Base-by-base conservation (phyloP, 1,139 yeast genomes). In the Protomyces macrosporus region DNA sequence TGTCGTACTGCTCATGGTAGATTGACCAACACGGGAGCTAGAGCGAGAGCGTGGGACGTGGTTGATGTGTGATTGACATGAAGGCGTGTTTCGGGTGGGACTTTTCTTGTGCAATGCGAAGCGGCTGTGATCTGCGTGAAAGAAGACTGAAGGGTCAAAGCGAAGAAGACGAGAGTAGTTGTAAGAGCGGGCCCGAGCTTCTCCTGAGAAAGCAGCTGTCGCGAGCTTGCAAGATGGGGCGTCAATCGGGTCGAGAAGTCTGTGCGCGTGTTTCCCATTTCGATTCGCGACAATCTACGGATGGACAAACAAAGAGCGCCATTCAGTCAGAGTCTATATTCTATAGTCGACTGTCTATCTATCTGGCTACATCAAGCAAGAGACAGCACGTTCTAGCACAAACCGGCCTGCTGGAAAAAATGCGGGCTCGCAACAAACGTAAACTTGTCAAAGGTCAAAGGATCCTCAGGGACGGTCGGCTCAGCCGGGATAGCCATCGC, bases 371-470 rank as follows among this genome's bases (percentile, higher is more conserved):
- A 12, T 39, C 42, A 12, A 39, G 12, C 42, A 39, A 39, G 4
- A 14, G 14, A 39, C 42, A 6, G 10, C 42, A 39, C 12, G 16
- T n/a, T 14, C 1, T 6, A 42, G 32, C 48, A 42, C 48, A 42
- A 9, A 10, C 48, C 48, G 16, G 48, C 48, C 48, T 42, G 48
- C 48, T 42, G 42, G 53, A 58, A 58, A 36, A 58, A 58, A 14
- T 48, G 50, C 14, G 62, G 62, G 40, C 62, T 58, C 45, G 62
- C 62, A 16, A 58, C 62, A 42, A 58, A 58, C 16, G 62, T 58
- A 42, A 58, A 58, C 37, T 58, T 58, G 52, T 58, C 62, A 52
- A 58, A 58, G 33, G 53, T 58, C 52, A 58, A 10, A 16, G 53
- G 35, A 39, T 58, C 56, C 42, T 52, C 52, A 33, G 39, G 23